These are phyloP conservation scores for Rostrohypoxylon terebratum DNA, from an alignment of 495 filamentous ascomycete species.

Conservation along the genomic window DNA sequence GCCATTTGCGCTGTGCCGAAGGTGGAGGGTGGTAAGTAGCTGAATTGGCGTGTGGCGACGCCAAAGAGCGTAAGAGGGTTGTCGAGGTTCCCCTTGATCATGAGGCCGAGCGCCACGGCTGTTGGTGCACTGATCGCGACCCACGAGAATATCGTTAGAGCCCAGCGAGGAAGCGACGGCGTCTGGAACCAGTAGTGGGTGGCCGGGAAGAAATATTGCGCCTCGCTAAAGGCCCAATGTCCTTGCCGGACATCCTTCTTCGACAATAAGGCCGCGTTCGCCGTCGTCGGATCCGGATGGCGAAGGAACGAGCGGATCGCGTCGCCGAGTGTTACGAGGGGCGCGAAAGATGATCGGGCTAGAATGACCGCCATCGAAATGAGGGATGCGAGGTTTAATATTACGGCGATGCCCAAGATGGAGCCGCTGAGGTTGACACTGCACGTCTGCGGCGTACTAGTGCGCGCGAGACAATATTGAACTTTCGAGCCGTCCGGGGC, in stretches of 20 bases:
- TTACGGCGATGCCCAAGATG: constrained; percentile 54
- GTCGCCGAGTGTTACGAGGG: constrained; percentile 60
- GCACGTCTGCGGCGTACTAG: constrained; percentile 48
- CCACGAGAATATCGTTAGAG: constrained; percentile 49
- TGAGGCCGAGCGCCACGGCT: constrained; percentile 49
- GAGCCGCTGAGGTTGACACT: constrained; percentile 55
- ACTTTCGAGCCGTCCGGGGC: constrained; percentile 43
- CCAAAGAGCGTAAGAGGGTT: constrained; percentile 51
- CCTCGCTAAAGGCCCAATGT: constrained; percentile 52
- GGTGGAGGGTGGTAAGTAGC: constrained; percentile 39
- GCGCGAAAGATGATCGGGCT: constrained; percentile 49
- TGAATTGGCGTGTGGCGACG: constrained; percentile 39
- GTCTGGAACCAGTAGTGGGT: constrained; percentile 58
- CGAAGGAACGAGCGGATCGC: constrained; percentile 60
- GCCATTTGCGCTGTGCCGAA: constrained; percentile 41
- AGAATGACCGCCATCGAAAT: constrained; percentile 51
- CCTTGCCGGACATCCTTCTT: constrained; percentile 56
- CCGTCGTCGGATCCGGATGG: constrained; percentile 50
- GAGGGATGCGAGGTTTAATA: constrained; percentile 56
- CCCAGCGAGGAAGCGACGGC: constrained; percentile 54
- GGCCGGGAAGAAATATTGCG: constrained; percentile 55
- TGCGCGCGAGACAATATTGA: constrained; percentile 52
- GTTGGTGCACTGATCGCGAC: constrained; percentile 41
- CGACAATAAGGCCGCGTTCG: constrained; percentile 53
- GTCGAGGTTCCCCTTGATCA: constrained; percentile 38